Evolutionary conservation across 1,284 basidiomycete genomes (phyloP).

Genomic region (Agroathelia rolfsii): DNA sequence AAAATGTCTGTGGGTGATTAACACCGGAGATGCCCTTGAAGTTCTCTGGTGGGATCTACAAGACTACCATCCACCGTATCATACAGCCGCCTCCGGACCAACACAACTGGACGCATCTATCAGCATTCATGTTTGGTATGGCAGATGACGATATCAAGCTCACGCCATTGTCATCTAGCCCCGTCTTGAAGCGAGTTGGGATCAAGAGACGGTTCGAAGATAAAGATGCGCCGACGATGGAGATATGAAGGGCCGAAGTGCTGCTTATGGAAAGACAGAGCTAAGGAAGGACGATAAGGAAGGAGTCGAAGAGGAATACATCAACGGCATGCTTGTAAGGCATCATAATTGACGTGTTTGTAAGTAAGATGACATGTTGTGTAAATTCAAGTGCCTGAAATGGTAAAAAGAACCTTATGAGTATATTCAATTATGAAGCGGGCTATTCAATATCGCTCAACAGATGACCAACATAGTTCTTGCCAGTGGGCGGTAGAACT

Average conservation of each 20-base stretch:
- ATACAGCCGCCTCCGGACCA: slow-evolving; percentile 39
- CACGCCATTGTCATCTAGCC: slow-evolving; percentile 28
- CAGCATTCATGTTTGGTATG: slow-evolving; percentile 42
- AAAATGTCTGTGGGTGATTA: slow-evolving; percentile 29
- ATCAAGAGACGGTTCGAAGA: slow-evolving; percentile 20
- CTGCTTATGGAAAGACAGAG: slow-evolving; percentile 22
- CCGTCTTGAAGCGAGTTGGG: slow-evolving; percentile 26
- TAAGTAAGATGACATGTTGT: no score
- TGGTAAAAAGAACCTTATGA: no score
- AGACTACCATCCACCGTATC: slow-evolving; percentile 27
- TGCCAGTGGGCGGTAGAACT: no score
- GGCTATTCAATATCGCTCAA: no score
- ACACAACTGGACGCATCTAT: slow-evolving; percentile 32
- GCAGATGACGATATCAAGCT: slow-evolving; percentile 27
- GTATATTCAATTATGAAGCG: no score
- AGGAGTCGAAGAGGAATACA: slow-evolving; percentile 34
- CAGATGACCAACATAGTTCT: no score
- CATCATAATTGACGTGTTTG: slow-evolving; percentile 37
- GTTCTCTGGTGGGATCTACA: slow-evolving; percentile 41
- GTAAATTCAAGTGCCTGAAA: no score
- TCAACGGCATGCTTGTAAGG: slow-evolving; percentile 37
- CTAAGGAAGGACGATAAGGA: slow-evolving; percentile 21
- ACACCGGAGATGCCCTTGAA: slow-evolving; percentile 37
- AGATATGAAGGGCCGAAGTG: slow-evolving; percentile 23
- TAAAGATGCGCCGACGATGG: slow-evolving; percentile 26